Base-by-base conservation (phyloP, 208 protist genomes). In the Crithidia thermophila region DNA sequence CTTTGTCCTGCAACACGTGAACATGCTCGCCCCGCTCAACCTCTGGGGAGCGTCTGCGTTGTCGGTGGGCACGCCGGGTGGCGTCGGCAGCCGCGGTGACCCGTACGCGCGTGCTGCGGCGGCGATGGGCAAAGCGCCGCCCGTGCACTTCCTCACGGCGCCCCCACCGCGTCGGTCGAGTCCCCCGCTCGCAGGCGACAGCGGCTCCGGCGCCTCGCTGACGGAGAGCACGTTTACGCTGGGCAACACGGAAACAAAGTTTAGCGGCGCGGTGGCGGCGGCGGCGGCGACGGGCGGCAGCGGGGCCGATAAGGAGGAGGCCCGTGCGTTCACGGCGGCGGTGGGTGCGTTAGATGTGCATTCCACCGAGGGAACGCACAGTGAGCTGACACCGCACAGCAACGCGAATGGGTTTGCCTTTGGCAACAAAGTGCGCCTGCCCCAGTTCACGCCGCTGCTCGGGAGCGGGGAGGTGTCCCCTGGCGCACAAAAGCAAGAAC, bases 141-240 rank as follows among this genome's bases (percentile, higher is more conserved):
- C 25, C 25, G 21, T 36, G 3, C 8, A 14, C 6, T 7, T 27
- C 27, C 6, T 36, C 25, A 31, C 33, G 56, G 16, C 49, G 56
- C 36, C n/a, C 27, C 9, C 23, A 8, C n/a, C 28, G 40, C 21
- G 33, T n/a, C 20, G 3, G 40, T 16, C 37, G 18, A 14, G 53
- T 20, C 3, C 14, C 21, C 39, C 33, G 56, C 39, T n/a, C 39
- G 10, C 13, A 10, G 39, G 16, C 16, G 13, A 43, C 27, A 25
- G 57, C 10, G 57, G 40, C 9, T 37, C 33, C 11, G 40, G 43
- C 5, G 37, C 25, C 14, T 75, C 69, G 14, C 40, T 49, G 4
- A 47, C 39, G 25, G 61, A 67, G 20, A 75, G 53, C 36, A 45
- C 11, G n/a, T 68, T 67, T 45, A 75, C 59, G 33, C 14, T 45